Percentiles rank a stretch among this genome's conserved stretches.
Conservation (phyloP, 768 basidiomycete species). For the Macrolepiota fuliginosa region DNA sequence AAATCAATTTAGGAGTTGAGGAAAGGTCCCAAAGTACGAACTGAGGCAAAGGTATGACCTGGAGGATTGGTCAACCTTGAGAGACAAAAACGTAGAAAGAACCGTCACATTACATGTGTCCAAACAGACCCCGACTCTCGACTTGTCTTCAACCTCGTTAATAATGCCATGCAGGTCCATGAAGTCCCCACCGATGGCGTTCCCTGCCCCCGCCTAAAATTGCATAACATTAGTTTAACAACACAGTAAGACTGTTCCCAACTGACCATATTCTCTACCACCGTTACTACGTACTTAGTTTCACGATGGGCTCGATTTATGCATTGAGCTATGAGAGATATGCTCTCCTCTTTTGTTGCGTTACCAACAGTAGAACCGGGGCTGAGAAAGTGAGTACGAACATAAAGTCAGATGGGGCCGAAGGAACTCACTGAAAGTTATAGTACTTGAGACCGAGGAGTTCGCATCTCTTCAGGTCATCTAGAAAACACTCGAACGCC, state of each 20-base stretch:
- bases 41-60: conserved; percentile 82
- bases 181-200: conserved; percentile 74
- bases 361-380: conserved; percentile 83
- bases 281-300: conserved; percentile 55
- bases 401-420: background rate
- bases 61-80: background rate
- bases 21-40: conserved; percentile 26
- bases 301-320: conserved; percentile 70
- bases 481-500: conserved; percentile 77
- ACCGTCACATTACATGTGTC: conserved; percentile 65
- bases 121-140: conserved; percentile 76
- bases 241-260: background rate
- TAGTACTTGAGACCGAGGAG: conserved; percentile 69
- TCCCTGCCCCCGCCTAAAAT: conserved; percentile 71
- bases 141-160: conserved; percentile 64
- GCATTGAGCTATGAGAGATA: conserved; percentile 63
- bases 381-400: conserved; percentile 24
- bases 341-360: conserved; percentile 57
- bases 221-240: background rate
- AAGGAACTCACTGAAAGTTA: conserved; percentile 75
- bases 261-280: conserved; percentile 83
- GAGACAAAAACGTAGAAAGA: background rate
- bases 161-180: conserved; percentile 70
- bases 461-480: conserved; percentile 79
- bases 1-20: background rate